A percentile compares a stretch with the other conserved stretches of the same genome.
Conservation (phyloP, 305 asterid species). For the Solanum hybrid region DNA sequence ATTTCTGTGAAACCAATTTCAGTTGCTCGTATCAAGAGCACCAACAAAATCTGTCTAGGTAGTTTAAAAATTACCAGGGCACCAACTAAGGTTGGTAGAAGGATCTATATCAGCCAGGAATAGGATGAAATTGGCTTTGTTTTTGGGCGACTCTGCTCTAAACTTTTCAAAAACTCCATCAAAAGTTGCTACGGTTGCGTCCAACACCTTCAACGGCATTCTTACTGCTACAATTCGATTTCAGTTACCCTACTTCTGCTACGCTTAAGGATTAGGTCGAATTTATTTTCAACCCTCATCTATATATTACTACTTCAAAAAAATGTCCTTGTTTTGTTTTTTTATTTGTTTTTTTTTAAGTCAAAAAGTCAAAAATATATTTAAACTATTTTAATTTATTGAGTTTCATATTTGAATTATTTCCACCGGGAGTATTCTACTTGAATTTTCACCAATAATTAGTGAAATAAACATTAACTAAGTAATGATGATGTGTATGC, state of each 20-base stretch:
- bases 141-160: conserved; percentile 34
- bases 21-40: not conserved
- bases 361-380: no score
- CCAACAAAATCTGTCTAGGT: not conserved
- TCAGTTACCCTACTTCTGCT: not conserved
- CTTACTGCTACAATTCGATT: not conserved
- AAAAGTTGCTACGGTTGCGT: conserved; percentile 57
- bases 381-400: no score
- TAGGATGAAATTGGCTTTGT: conserved; percentile 66
- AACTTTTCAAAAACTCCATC: conserved; percentile 45
- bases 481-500: not conserved
- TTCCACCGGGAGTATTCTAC: not conserved
- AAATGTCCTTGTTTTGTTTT: not conserved
- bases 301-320: not conserved
- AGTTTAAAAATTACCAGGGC: conserved; percentile 51
- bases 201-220: conserved; percentile 69
- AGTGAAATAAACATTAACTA: not conserved
- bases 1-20: not conserved
- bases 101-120: conserved; percentile 87
- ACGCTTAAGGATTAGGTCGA: not conserved
- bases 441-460: not conserved
- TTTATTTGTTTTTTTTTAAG: no score
- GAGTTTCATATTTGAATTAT: not conserved
- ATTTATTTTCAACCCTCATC: not conserved
- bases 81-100: conserved; percentile 83